A percentile compares a stretch with the other conserved stretches of the same genome.
Conservation (phyloP, 495 filamentous ascomycete species). For the Haplographium delicatum region DNA sequence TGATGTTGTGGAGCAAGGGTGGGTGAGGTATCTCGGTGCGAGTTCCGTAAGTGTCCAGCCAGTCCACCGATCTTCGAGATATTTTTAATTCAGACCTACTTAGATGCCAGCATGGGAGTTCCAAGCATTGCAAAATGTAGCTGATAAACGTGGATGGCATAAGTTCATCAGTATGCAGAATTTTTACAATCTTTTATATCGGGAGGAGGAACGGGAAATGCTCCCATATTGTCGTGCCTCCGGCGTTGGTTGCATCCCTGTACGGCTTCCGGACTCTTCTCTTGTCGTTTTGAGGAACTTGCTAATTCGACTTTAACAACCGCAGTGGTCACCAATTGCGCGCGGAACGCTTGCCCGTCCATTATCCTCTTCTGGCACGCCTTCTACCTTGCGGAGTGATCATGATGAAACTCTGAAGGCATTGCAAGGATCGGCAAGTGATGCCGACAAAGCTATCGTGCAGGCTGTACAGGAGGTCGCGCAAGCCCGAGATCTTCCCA, state of each 20-base stretch:
- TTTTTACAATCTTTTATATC: constrained; percentile 52
- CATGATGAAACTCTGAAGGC: constrained; percentile 40
- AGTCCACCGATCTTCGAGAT: not conserved
- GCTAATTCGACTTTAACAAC: no score
- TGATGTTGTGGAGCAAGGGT: constrained; percentile 52
- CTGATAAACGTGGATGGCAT: constrained; percentile 49
- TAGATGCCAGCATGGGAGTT: constrained; percentile 57
- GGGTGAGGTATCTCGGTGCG: constrained; percentile 57
- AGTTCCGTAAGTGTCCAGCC: constrained; percentile 24
- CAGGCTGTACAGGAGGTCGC: constrained; percentile 61
- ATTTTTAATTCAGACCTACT: not conserved
- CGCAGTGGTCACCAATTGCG: constrained; percentile 58
- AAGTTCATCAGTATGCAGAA: constrained; percentile 61
- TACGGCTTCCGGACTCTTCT: no score
- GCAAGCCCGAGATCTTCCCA: constrained; percentile 56
- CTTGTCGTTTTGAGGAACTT: no score
- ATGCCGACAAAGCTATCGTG: constrained; percentile 54
- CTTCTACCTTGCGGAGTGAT: constrained; percentile 40
- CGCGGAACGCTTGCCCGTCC: constrained; percentile 52
- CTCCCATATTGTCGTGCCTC: constrained; percentile 52
- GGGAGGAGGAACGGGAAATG: constrained; percentile 63
- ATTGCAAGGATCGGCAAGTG: constrained; percentile 38
- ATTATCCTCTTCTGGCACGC: constrained; percentile 34
- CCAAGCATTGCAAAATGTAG: constrained; percentile 39
- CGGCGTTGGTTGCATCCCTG: constrained; percentile 40